Evolutionary conservation across 129 eudicot species (phyloP).

Genomic region (Helianthus tuberosus): DNA sequence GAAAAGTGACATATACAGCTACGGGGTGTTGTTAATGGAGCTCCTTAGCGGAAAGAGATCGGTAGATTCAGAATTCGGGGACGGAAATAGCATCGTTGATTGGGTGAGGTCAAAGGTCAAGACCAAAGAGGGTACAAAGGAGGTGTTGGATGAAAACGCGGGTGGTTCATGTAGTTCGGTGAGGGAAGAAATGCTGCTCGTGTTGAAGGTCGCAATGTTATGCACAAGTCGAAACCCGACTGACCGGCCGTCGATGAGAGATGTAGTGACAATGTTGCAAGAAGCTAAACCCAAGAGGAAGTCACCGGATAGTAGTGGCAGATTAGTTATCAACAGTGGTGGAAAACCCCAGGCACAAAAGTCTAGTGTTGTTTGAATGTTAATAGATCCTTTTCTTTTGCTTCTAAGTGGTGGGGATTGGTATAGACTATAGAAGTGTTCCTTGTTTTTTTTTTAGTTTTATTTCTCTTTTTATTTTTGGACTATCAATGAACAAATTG

Average conservation of each 20-base stretch:
- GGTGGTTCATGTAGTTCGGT: slow-evolving; percentile 81
- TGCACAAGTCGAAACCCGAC: slow-evolving; percentile 88
- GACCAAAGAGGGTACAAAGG: slow-evolving; percentile 51
- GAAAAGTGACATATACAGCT: slow-evolving; percentile 98
- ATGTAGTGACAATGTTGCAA: slow-evolving; percentile 84
- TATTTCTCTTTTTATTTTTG: slow-evolving; percentile 30
- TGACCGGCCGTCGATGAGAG: slow-evolving; percentile 97
- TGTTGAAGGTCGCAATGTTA: slow-evolving; percentile 76
- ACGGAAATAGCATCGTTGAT: slow-evolving; percentile 93
- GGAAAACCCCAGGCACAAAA: slow-evolving; percentile 42
- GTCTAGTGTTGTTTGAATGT: slow-evolving; percentile 42
- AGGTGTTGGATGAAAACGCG: slow-evolving; percentile 68
- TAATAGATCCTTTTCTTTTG: slow-evolving; percentile 32
- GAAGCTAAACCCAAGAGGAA: slow-evolving; percentile 96
- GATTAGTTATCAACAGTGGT: slow-evolving; percentile 32
- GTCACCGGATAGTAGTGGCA: slow-evolving; percentile 46
- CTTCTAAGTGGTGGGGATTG: slow-evolving; percentile 30
- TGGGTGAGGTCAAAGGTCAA: slow-evolving; percentile 82
- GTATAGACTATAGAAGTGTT: slow-evolving; percentile 31
- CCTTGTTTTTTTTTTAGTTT: slow-evolving; percentile 1
- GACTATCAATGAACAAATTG: slow-evolving; percentile 16
- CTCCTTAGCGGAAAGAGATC: slow-evolving; percentile 82
- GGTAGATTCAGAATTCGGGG: slow-evolving; percentile 85
- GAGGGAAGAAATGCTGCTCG: slow-evolving; percentile 81
- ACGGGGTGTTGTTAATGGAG: slow-evolving; percentile 85